Evolutionary conservation across 164 flowering plant species (phyloP).

Genomic region (Vitis amurensis): DNA sequence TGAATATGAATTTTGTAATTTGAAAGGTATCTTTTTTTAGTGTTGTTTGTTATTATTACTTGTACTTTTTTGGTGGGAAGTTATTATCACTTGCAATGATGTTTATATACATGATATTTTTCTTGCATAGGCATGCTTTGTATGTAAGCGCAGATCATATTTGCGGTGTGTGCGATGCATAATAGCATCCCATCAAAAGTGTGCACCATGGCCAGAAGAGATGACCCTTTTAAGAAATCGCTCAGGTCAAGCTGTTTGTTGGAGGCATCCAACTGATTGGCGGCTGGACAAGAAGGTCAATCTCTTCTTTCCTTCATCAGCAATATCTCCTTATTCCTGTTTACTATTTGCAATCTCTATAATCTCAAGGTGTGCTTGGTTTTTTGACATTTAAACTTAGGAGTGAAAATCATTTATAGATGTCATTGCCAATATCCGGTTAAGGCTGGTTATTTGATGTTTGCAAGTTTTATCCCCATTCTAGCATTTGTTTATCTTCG

Average conservation of each 20-base stretch:
- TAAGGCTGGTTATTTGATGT: too few species aligned
- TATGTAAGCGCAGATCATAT: conserved; percentile 59
- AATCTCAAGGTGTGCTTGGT: too few species aligned
- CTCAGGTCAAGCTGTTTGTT: conserved; percentile 71
- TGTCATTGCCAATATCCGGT: too few species aligned
- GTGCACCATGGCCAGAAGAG: conserved; percentile 79
- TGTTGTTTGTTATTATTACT: background rate
- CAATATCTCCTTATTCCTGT: background rate
- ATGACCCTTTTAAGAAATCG: conserved; percentile 45
- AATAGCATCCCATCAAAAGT: conserved; percentile 72
- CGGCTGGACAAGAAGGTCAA: conserved; percentile 76
- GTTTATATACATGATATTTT: background rate
- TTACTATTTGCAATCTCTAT: too few species aligned
- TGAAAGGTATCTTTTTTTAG: background rate
- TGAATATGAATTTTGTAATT: background rate
- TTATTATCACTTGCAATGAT: background rate
- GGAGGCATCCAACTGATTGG: conserved; percentile 90
- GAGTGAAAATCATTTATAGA: too few species aligned
- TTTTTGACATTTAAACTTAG: too few species aligned
- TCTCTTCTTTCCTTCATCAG: conserved; percentile 53
- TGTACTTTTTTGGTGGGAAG: background rate
- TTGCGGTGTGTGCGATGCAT: conserved; percentile 78
- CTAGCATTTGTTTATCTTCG: too few species aligned
- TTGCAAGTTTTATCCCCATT: too few species aligned
- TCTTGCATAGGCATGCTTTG: conserved; percentile 60